phyloP scores from a whole-genome alignment of 768 basidiomycete species.

The Naganishia onofrii region DNA sequence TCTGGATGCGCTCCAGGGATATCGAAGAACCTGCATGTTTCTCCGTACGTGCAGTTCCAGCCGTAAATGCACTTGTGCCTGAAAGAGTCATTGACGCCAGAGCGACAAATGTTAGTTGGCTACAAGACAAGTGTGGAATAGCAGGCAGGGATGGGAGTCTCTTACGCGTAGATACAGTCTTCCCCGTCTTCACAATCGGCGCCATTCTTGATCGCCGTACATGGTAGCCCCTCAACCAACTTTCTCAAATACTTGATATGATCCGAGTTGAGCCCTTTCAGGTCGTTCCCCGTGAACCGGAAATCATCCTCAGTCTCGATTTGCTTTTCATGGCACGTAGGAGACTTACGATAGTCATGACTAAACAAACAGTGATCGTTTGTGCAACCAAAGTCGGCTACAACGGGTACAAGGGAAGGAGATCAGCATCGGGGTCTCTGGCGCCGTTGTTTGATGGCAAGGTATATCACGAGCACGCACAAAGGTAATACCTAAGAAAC shows the following conservation, averaged over 20 bases:
- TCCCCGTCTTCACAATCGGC: background rate
- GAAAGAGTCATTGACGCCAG: too few relatives aligned
- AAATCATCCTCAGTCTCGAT: too few relatives aligned
- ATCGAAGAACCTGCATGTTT: constrained; percentile 2
- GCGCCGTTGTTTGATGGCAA: background rate
- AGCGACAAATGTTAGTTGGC: background rate
- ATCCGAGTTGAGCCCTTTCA: constrained; percentile 1
- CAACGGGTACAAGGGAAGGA: background rate
- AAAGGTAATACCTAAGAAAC: background rate
- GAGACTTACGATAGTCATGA: constrained; percentile 2
- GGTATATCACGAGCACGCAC: background rate
- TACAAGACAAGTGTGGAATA: too few relatives aligned
- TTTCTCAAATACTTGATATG: constrained; percentile 1
- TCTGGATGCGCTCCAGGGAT: constrained; percentile 1
- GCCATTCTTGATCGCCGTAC: background rate
- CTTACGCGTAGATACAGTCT: constrained; percentile 19
- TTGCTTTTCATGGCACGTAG: too few relatives aligned
- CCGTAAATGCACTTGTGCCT: constrained; percentile 4
- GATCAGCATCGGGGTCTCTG: background rate
- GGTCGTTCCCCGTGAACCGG: too few relatives aligned
- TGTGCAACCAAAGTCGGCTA: background rate
- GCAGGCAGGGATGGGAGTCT: too few relatives aligned
- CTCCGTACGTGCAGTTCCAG: constrained; percentile 11
- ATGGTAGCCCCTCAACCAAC: background rate
- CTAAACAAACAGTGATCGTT: background rate